Base-by-base conservation (phyloP, 345 rosid genomes). In the Syzygium aqueum region DNA sequence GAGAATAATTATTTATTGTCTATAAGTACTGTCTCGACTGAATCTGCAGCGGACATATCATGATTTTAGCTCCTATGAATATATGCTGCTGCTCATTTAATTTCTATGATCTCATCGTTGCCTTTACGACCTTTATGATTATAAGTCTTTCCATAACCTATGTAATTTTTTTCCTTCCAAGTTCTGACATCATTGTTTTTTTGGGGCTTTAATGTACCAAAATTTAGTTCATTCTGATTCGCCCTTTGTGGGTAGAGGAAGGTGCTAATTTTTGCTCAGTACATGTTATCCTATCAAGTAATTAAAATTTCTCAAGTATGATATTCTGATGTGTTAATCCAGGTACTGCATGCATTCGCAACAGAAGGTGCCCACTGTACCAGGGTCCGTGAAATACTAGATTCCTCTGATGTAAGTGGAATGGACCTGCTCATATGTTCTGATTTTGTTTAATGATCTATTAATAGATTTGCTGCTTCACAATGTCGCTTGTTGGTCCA, bases 301-400 rank as follows among this genome's bases (percentile, higher is more conserved):
- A 46, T 33, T 73, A 28, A 12, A 43, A 86, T 61, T 22, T 46
- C 83, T 67, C 30, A 25, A 22, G 30, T 30, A 77, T 53, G 16
- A 19, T 84, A 19, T 77, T 52, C 27, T 59, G 43, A 17, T 53
- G 30, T 46, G 84, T 84, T 86, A 46, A 51, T 87, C 85, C 92
- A 96, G 99, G 98, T 97, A 88, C 90, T 97, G 91, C 99, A 96
- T 88, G 99, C 99, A 77, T 96, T 97, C 86, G 98, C 99, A 87
- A 92, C 99, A 13, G 99, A 97, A 94, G 99, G 99, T 33, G 99
- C 99, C 56, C 98, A 97, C 86, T 96, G 99, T 86, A 91, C 91
- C 51, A 94, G 93, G 94, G 98, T 96, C 65, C 95, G 95, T 8
- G 99, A 96, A 82, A 89, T 97, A 89, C 91, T 97, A 86, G 94